Base-by-base conservation (phyloP, 306 rosid genomes). In the Lathyrus oleraceus region DNA sequence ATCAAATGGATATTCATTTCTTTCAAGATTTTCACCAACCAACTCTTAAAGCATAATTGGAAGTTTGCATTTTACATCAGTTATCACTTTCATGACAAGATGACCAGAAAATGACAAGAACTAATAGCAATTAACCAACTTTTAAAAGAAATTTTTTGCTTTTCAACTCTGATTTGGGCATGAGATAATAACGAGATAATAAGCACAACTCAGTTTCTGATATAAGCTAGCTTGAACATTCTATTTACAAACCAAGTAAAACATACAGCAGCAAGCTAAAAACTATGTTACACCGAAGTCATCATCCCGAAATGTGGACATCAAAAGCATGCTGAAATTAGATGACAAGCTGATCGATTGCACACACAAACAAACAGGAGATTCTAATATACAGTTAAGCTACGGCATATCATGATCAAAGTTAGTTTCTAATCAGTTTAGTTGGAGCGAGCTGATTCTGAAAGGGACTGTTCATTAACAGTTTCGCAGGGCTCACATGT, bases 361-460 rank as follows among this genome's bases (percentile, higher is more conserved):
- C 32, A 72, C 72, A 76, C 79, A 58, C 59, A 81, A 67, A 76
- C 49, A 80, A 51, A 47, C 59, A 53, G 25, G 35, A 12, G 67
- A 64, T 61, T 67, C 67, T 78, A 54, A 56, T 65, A 65, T 70
- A 81, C 79, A 72, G 74, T 72, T 62, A 71, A 36, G 64, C 66
- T 56, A 78, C 47, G 74, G 20, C 60, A 69, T 65, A 77, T 64
- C 62, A 36, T 23, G 57, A 69, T 42, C 21, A 11, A 63, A 58
- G 49, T 76, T 85, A 88, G 69, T 84, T 86, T 79, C 93, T 78
- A 75, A 78, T 47, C 66, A 78, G 76, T 85, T 82, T 75, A 58
- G 70, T n/a, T 47, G 79, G 8, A 28, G 59, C 40, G 4, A 75
- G 49, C 45, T 42, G 68, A 40, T 71, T 79, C 78, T 57, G 78